Conservation (phyloP, 2,329 filamentous ascomycete genomes). For the Drechslera avenae region DNA sequence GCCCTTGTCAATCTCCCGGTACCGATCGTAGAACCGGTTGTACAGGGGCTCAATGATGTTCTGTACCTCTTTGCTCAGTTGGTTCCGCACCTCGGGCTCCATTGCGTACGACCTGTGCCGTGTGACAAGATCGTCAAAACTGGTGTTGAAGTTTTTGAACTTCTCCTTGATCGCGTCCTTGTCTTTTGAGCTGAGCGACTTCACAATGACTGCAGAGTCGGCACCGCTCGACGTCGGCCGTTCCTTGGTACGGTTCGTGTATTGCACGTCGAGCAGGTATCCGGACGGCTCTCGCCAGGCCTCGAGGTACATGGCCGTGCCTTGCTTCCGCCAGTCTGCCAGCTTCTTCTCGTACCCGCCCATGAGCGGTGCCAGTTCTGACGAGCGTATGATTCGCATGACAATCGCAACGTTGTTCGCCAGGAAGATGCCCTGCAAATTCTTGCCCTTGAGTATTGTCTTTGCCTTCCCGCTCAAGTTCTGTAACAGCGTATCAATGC, state of each 20-base stretch:
- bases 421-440: constrained; percentile 83
- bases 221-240: constrained; percentile 68
- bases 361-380: constrained; percentile 76
- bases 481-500: constrained; percentile 78
- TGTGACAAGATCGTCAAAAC: constrained; percentile 85
- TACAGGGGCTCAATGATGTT: constrained; percentile 93
- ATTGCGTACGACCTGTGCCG: constrained; percentile 84
- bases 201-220: constrained; percentile 83
- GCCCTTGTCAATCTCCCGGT: constrained; percentile 96
- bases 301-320: constrained; percentile 79
- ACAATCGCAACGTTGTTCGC: constrained; percentile 86
- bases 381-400: constrained; percentile 81
- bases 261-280: constrained; percentile 85
- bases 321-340: constrained; percentile 87
- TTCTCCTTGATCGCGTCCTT: constrained; percentile 97
- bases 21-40: constrained; percentile 93
- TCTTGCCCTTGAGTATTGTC: constrained; percentile 72
- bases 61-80: constrained; percentile 83
- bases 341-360: constrained; percentile 67
- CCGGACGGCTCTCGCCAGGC: constrained; percentile 87
- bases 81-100: constrained; percentile 85
- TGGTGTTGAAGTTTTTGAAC: constrained; percentile 86
- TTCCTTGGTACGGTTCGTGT: constrained; percentile 72
- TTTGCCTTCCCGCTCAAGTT: constrained; percentile 77
- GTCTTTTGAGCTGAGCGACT: constrained; percentile 83